phyloP scores from a whole-genome alignment of 306 rosid species.

The Coriaria nepalensis region DNA sequence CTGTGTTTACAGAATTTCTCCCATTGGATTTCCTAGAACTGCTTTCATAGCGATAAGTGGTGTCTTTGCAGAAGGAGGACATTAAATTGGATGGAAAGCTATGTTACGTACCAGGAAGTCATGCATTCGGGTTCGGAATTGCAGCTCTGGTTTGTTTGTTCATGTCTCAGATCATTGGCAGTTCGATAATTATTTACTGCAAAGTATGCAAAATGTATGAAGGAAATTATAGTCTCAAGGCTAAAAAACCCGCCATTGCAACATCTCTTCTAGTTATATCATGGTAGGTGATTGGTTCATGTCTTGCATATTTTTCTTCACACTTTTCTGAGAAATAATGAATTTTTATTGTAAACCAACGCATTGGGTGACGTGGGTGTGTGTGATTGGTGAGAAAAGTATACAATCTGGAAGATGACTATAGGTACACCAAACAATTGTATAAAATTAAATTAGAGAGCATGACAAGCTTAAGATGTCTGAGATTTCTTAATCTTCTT shows the following conservation, averaged over 20 bases:
- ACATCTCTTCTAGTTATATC: slow-evolving; percentile 43
- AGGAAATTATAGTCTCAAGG: slow-evolving; percentile 15
- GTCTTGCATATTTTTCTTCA: background rate
- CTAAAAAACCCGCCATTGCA: slow-evolving; percentile 27
- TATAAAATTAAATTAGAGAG: background rate
- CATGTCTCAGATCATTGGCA: slow-evolving; percentile 50
- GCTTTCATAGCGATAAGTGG: background rate
- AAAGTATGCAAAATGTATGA: slow-evolving; percentile 28
- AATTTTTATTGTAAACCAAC: background rate
- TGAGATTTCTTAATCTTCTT: too few species aligned
- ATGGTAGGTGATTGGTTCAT: slow-evolving; percentile 50
- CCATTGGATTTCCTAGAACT: background rate
- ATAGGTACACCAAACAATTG: too few species aligned
- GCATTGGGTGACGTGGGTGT: too few species aligned
- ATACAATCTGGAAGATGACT: too few species aligned
- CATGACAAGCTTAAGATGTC: slow-evolving; percentile 12
- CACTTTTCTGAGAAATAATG: background rate
- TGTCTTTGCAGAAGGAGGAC: slow-evolving; percentile 40
- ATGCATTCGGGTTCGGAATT: slow-evolving; percentile 55
- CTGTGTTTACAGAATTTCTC: background rate
- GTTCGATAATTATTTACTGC: slow-evolving; percentile 23
- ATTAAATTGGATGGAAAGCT: slow-evolving; percentile 47
- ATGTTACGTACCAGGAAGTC: slow-evolving; percentile 63
- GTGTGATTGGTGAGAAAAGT: too few species aligned
- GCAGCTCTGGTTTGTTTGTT: slow-evolving; percentile 44